phyloP scores from a whole-genome alignment of 1,284 basidiomycete genomes.

The Apiotrichum gamsii region DNA sequence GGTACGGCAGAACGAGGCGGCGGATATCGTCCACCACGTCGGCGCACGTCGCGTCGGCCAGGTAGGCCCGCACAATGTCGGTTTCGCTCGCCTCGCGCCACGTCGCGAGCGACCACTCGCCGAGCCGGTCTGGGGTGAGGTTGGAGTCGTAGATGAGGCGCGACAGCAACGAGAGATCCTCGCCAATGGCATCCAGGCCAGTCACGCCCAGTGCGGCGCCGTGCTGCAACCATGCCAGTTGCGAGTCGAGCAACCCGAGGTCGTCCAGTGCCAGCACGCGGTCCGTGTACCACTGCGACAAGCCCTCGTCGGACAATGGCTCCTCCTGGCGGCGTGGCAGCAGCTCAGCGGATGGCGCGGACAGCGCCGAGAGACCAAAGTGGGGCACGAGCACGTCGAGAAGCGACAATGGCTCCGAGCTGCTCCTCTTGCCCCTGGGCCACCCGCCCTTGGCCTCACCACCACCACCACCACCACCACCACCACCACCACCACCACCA shows the following conservation, averaged over 20 bases:
- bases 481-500: constrained; percentile 48
- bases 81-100: constrained; percentile 66
- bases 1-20: constrained; percentile 76
- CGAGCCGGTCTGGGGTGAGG: constrained; percentile 27
- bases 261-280: constrained; percentile 61
- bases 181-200: constrained; percentile 75
- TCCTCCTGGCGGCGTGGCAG: constrained; percentile 17
- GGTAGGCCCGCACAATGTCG: constrained; percentile 65
- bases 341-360: background rate
- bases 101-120: constrained; percentile 62
- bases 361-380: constrained; percentile 2
- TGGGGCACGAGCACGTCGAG: constrained; percentile 7
- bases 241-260: constrained; percentile 70
- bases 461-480: constrained; percentile 53
- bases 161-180: constrained; percentile 78
- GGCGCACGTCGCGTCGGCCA: constrained; percentile 60
- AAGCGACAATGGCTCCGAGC: constrained; percentile 1
- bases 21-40: constrained; percentile 65
- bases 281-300: constrained; percentile 66
- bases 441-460: no score
- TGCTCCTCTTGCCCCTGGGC: constrained; percentile 5
- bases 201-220: constrained; percentile 71
- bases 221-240: constrained; percentile 73
- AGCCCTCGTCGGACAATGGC: constrained; percentile 37
- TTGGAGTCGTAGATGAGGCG: constrained; percentile 73